These are phyloP conservation scores for Populus hybrid DNA, from an alignment of 441 rosid species.

Conservation along the genomic window DNA sequence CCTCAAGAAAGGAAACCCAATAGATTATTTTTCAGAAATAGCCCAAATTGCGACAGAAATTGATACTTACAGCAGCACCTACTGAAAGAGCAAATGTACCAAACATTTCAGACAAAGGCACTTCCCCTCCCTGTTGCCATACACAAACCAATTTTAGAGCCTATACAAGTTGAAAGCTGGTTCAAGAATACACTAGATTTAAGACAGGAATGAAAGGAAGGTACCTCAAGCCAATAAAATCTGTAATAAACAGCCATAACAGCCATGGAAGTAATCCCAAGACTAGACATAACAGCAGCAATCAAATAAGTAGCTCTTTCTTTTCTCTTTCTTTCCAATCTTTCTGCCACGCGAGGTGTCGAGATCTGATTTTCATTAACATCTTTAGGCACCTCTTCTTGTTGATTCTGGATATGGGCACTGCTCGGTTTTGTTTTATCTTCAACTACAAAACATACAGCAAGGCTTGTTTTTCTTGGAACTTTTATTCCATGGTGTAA, in stretches of 20 bases:
- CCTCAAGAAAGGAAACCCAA: neutral
- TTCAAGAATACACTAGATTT: neutral
- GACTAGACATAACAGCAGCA: slow-evolving; percentile 85
- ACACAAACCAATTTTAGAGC: slow-evolving; percentile 10
- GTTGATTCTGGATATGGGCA: slow-evolving; percentile 26
- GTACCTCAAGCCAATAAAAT: slow-evolving; percentile 95
- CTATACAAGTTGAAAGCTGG: neutral
- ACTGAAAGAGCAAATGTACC: slow-evolving; percentile 90
- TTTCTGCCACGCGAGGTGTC: slow-evolving; percentile 54
- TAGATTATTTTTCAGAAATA: neutral
- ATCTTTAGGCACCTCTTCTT: slow-evolving; percentile 16
- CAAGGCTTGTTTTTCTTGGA: slow-evolving; percentile 26
- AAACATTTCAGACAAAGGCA: slow-evolving; percentile 74
- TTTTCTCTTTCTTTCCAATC: slow-evolving; percentile 64
- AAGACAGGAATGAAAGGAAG: neutral
- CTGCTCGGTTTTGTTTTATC: slow-evolving; percentile 37
- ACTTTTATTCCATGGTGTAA: neutral
- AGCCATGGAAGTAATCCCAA: slow-evolving; percentile 93
- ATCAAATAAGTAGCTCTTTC: slow-evolving; percentile 78
- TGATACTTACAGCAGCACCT: slow-evolving; percentile 81
- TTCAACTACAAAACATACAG: slow-evolving; percentile 60
- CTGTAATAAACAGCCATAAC: slow-evolving; percentile 89
- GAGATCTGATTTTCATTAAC: slow-evolving; percentile 37
- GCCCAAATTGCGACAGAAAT: neutral
- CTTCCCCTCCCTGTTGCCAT: slow-evolving; percentile 60